Conservation (phyloP, 805 yeast genomes). For the Millerozyma acaciae region DNA sequence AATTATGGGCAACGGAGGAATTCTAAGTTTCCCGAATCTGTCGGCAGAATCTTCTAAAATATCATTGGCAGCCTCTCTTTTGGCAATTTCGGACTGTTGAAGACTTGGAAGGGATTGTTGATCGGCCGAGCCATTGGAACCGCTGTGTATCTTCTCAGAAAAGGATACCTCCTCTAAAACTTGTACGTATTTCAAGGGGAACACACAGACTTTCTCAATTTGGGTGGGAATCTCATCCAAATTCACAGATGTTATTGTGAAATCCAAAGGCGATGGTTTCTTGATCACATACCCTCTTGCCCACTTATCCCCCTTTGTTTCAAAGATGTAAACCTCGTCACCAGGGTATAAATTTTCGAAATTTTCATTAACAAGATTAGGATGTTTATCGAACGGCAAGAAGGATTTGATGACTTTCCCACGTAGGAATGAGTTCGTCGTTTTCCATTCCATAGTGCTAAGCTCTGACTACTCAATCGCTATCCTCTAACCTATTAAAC, state of each 20-base stretch:
- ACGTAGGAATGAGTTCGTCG: constrained; percentile 32
- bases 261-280: constrained; percentile 68
- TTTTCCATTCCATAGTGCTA: constrained; percentile 32
- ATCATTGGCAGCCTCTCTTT: constrained; percentile 20
- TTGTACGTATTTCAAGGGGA: constrained; percentile 56
- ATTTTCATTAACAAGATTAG: constrained; percentile 32
- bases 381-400: constrained; percentile 40
- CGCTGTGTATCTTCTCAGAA: constrained; percentile 21
- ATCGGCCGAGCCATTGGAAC: constrained; percentile 24
- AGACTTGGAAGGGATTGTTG: constrained; percentile 28
- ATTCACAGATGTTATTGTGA: constrained; percentile 55
- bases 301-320: constrained; percentile 60
- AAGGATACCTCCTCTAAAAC: constrained; percentile 38
- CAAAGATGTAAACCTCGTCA: constrained; percentile 74
- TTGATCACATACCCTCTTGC: constrained; percentile 72
- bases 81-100: constrained; percentile 27
- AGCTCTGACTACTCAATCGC: not conserved
- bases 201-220: constrained; percentile 49
- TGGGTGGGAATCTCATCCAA: constrained; percentile 61
- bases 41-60: constrained; percentile 4
- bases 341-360: constrained; percentile 65
- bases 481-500: too few relatives aligned
- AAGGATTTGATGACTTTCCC: constrained; percentile 39
- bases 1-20: constrained; percentile 55
- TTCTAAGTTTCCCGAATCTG: constrained; percentile 4